Percentiles rank a stretch among this genome's conserved stretches.
Evolutionary conservation across 2,329 filamentous ascomycete species (phyloP).

Genomic region (Xylaria arbuscula): DNA sequence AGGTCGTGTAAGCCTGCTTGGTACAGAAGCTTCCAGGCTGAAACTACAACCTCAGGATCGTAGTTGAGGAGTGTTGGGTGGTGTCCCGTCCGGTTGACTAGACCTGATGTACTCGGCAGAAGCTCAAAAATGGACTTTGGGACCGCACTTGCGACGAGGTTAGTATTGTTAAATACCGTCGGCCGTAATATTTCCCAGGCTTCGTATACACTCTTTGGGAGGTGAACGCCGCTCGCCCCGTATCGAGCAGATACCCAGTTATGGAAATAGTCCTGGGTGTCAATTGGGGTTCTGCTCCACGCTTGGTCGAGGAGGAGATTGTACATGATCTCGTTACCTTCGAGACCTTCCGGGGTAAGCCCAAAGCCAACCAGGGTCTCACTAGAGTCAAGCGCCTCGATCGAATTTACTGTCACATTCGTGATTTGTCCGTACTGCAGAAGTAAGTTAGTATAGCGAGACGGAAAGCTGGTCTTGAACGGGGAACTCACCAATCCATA

Average conservation of each 20-base stretch:
- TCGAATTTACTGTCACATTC: conserved; percentile 40
- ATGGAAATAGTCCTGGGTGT: conserved; percentile 37
- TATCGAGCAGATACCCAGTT: conserved; percentile 37
- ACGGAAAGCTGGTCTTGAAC: neutral
- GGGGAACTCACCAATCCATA: conserved; percentile 35
- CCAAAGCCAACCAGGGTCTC: conserved; percentile 36
- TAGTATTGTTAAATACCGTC: conserved; percentile 40
- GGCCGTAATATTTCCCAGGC: conserved; percentile 37
- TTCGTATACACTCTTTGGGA: conserved; percentile 31
- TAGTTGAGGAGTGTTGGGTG: conserved; percentile 39
- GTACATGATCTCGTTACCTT: conserved; percentile 42
- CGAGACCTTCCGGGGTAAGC: conserved; percentile 37
- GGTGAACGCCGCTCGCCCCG: conserved; percentile 22
- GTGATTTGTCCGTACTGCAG: conserved; percentile 38
- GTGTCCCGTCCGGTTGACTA: conserved; percentile 38
- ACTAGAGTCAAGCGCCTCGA: conserved; percentile 32
- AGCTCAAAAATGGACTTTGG: conserved; percentile 39
- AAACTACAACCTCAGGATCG: conserved; percentile 31
- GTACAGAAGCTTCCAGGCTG: conserved; percentile 36
- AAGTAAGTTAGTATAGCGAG: conserved; percentile 19
- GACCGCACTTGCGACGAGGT: conserved; percentile 37
- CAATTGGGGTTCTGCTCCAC: conserved; percentile 35
- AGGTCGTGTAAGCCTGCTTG: conserved; percentile 31
- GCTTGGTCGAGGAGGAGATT: conserved; percentile 40
- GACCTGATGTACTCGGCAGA: conserved; percentile 31